Conservation (phyloP, 2,329 filamentous ascomycete genomes). For the Fusarium temperatum region DNA sequence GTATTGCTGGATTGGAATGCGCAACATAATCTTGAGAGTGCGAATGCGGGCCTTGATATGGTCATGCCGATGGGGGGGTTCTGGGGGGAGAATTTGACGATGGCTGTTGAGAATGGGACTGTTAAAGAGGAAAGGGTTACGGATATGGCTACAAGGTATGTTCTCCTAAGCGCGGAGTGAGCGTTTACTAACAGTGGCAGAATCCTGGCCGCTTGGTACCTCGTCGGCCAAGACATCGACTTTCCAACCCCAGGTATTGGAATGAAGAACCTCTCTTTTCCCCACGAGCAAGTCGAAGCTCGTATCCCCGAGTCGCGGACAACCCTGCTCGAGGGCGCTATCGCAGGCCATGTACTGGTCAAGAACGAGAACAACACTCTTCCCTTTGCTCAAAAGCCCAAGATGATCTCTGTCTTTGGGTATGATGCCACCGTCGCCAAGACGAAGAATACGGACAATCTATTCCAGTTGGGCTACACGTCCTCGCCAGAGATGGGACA, state of each 20-base stretch:
- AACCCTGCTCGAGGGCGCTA: conserved; percentile 60
- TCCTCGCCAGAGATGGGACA: conserved; percentile 58
- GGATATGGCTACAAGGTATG: conserved; percentile 76
- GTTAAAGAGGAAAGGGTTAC: conserved; percentile 75
- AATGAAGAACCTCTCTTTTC: conserved; percentile 68
- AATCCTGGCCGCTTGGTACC: conserved; percentile 31
- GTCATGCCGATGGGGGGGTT: conserved; percentile 67
- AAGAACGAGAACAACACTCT: conserved; percentile 74
- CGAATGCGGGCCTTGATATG: conserved; percentile 73
- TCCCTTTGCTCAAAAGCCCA: conserved; percentile 66
- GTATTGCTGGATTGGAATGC: conserved; percentile 76
- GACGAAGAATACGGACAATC: conserved; percentile 58
- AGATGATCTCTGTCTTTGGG: conserved; percentile 67
- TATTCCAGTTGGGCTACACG: conserved; percentile 58
- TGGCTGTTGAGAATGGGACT: conserved; percentile 81
- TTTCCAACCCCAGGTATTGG: conserved; percentile 58
- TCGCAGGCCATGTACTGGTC: conserved; percentile 73
- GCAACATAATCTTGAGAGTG: conserved; percentile 67
- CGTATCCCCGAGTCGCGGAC: conserved; percentile 55
- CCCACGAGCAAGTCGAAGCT: conserved; percentile 59
- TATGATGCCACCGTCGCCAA: conserved; percentile 66
- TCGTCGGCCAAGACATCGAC: conserved; percentile 54
- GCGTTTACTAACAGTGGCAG: not conserved
- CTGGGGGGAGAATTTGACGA: conserved; percentile 73
- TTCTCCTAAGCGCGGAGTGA: conserved; percentile 43